Evolutionary conservation across 768 basidiomycete genomes (phyloP).

Genomic region (Chalciporus piperatus): DNA sequence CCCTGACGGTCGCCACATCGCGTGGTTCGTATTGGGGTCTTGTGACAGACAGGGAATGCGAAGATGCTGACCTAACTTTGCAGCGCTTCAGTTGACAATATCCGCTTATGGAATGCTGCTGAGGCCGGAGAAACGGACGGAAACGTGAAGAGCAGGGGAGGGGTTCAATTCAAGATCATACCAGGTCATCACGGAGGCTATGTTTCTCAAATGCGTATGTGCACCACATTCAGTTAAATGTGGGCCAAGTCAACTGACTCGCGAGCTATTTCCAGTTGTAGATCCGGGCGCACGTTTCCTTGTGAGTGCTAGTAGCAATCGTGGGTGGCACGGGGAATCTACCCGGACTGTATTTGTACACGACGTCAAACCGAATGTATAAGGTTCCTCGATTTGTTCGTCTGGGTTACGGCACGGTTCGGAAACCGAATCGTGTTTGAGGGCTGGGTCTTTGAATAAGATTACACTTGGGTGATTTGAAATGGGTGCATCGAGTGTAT

Average conservation of each 20-base stretch:
- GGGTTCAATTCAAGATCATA: conserved; percentile 90
- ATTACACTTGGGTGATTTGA: conserved; percentile 32
- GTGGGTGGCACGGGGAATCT: conserved; percentile 92
- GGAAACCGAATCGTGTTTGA: not conserved
- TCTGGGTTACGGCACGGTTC: conserved; percentile 23
- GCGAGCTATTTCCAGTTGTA: conserved; percentile 54
- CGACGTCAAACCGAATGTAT: conserved; percentile 61
- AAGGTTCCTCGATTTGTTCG: conserved; percentile 19
- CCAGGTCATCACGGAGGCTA: conserved; percentile 95
- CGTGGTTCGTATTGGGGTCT: conserved; percentile 56
- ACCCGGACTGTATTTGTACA: conserved; percentile 90
- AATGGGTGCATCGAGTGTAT: conserved; percentile 23
- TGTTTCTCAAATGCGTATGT: conserved; percentile 89
- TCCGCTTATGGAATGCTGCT: conserved; percentile 89
- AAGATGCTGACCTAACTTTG: conserved; percentile 17
- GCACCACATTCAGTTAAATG: conserved; percentile 9
- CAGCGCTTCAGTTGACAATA: conserved; percentile 90
- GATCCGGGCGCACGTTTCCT: conserved; percentile 84
- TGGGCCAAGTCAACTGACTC: conserved; percentile 22
- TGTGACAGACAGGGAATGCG: conserved; percentile 15
- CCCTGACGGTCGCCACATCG: conserved; percentile 89
- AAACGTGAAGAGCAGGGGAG: conserved; percentile 57
- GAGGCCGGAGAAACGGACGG: conserved; percentile 70
- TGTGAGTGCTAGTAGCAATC: conserved; percentile 88
- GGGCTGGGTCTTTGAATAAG: conserved; percentile 12